A percentile compares a stretch with the other conserved stretches of the same genome.
phyloP scores from a whole-genome alignment of 345 rosid species.

The Populus ilicifolia region DNA sequence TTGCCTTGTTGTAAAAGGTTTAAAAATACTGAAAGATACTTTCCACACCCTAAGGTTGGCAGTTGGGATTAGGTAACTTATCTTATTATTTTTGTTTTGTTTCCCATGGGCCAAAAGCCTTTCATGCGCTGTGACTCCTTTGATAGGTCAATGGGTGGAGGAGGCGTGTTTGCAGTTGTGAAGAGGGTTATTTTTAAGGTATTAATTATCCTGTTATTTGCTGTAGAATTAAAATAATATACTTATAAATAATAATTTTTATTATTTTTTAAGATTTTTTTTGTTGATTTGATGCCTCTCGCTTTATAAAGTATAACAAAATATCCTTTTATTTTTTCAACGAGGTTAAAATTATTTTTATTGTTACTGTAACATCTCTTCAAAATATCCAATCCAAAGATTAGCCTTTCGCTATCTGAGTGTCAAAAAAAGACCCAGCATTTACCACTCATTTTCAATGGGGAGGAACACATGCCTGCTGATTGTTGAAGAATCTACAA shows the following conservation, averaged over 20 bases:
- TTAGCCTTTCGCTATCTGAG: neutral
- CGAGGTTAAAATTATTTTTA: too few species aligned
- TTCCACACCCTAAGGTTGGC: neutral
- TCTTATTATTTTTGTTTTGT: neutral
- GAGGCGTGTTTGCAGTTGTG: too few species aligned
- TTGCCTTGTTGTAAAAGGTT: neutral
- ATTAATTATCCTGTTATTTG: too few species aligned
- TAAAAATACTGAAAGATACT: neutral
- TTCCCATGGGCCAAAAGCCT: neutral
- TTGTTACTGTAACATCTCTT: too few species aligned
- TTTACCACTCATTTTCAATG: neutral
- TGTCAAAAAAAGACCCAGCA: neutral
- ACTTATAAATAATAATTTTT: too few species aligned
- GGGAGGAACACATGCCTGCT: neutral
- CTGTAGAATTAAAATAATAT: too few species aligned
- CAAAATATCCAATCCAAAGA: neutral
- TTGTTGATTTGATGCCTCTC: too few species aligned
- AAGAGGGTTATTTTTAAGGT: too few species aligned
- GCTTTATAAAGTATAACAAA: too few species aligned
- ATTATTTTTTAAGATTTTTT: too few species aligned
- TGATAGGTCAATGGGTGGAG: too few species aligned
- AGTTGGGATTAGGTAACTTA: constrained; percentile 13
- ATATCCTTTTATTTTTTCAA: too few species aligned
- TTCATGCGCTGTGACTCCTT: neutral
- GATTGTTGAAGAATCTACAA: neutral